A percentile compares a stretch with the other conserved stretches of the same genome.
Conservation (phyloP, 371 early-diverging fungal species). For the Apophysomyces variabilis region DNA sequence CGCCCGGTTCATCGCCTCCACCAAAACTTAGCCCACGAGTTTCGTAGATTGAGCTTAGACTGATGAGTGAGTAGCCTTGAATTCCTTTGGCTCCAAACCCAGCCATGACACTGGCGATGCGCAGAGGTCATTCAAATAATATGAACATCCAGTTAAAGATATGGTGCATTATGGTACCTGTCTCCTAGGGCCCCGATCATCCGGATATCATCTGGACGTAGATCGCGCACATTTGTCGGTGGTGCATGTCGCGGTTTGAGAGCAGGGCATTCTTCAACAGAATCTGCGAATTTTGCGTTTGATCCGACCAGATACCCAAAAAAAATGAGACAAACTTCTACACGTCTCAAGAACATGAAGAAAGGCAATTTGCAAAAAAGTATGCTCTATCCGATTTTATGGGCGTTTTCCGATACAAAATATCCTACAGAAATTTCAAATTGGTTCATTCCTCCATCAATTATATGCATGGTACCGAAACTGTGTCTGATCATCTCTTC, state of each 20-base stretch:
- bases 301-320: neutral
- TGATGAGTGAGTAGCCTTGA: conserved; percentile 16
- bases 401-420: too few species aligned
- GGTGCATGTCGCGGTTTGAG: neutral
- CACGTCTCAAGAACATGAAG: too few species aligned
- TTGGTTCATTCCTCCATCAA: too few species aligned
- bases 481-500: too few species aligned
- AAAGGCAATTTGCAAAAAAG: too few species aligned
- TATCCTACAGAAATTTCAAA: too few species aligned
- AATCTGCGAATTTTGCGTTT: neutral
- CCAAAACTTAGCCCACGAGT: conserved; percentile 35
- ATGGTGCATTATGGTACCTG: conserved; percentile 25
- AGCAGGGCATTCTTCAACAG: conserved; percentile 5
- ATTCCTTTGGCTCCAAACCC: conserved; percentile 35
- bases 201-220: conserved; percentile 23
- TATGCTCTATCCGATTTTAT: too few species aligned
- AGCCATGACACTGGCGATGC: conserved; percentile 17
- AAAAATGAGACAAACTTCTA: too few species aligned
- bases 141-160: neutral
- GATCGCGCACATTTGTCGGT: conserved; percentile 22
- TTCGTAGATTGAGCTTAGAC: conserved; percentile 25
- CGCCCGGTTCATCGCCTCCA: conserved; percentile 40
- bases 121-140: conserved; percentile 15
- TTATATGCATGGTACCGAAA: too few species aligned
- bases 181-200: conserved; percentile 31